These are phyloP conservation scores for Clarireedia monteithiana DNA, from an alignment of 2,329 filamentous ascomycete species.

Conservation along the genomic window DNA sequence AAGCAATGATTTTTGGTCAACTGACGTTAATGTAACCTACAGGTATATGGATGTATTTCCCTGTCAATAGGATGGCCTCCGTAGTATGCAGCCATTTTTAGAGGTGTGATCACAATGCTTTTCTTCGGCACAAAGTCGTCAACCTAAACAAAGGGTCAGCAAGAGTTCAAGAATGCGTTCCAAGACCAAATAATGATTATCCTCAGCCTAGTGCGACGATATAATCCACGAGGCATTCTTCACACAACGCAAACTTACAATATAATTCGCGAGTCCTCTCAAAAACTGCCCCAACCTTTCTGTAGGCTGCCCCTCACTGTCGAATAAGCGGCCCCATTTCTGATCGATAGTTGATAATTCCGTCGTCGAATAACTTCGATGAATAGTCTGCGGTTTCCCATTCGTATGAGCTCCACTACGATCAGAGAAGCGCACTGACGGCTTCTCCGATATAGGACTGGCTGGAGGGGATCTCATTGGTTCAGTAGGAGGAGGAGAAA, in stretches of 20 bases:
- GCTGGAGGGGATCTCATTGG: conserved; percentile 24
- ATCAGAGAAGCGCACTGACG: conserved; percentile 23
- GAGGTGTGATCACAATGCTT: conserved; percentile 65
- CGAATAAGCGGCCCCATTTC: conserved; percentile 72
- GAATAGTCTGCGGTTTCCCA: background rate
- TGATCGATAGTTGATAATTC: conserved; percentile 57
- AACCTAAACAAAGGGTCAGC: conserved; percentile 40
- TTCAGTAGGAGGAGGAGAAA: conserved; percentile 27
- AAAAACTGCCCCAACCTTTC: conserved; percentile 62
- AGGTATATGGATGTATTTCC: conserved; percentile 62
- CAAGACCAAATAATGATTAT: too few relatives aligned
- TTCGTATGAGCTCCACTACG: background rate
- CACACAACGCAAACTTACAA: conserved; percentile 44
- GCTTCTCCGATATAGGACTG: conserved; percentile 27
- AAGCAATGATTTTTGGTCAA: conserved; percentile 3
- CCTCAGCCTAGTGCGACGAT: background rate
- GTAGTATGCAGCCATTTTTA: conserved; percentile 71
- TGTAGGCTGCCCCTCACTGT: conserved; percentile 58
- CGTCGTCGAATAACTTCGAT: conserved; percentile 24
- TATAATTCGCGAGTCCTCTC: conserved; percentile 62
- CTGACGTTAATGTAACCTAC: conserved; percentile 34
- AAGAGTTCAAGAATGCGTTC: background rate
- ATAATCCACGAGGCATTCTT: background rate
- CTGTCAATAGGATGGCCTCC: conserved; percentile 52
- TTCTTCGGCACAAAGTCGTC: conserved; percentile 60